These are phyloP conservation scores for Xylaria venustula DNA, from an alignment of 495 filamentous ascomycete genomes.

Conservation along the genomic window DNA sequence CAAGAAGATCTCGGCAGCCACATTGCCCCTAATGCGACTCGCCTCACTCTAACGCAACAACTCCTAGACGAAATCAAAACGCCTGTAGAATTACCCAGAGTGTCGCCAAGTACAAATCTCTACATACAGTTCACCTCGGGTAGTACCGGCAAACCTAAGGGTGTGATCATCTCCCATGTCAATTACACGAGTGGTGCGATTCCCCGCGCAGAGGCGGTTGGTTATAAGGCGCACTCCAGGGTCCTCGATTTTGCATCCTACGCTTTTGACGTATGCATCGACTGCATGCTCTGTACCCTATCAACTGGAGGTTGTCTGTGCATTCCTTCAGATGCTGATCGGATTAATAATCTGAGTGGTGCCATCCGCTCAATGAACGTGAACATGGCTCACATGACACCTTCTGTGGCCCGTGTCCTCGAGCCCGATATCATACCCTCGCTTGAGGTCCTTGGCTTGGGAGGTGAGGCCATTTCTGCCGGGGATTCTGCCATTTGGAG, in stretches of 20 bases:
- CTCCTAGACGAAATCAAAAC: constrained; percentile 6
- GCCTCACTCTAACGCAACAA: constrained; percentile 22
- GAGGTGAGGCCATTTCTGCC: constrained; percentile 40
- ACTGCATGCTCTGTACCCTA: constrained; percentile 51
- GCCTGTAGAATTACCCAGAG: constrained; percentile 18
- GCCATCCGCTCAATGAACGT: constrained; percentile 35
- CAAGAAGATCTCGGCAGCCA: constrained; percentile 30
- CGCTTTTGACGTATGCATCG: constrained; percentile 52
- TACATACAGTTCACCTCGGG: constrained; percentile 51
- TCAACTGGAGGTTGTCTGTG: constrained; percentile 61
- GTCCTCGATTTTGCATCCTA: constrained; percentile 52
- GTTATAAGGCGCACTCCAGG: constrained; percentile 37
- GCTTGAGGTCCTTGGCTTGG: constrained; percentile 39
- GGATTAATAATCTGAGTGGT: constrained; percentile 42
- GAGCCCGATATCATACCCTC: constrained; percentile 35
- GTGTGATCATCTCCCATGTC: constrained; percentile 41
- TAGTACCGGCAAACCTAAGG: constrained; percentile 49
- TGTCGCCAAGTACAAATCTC: constrained; percentile 30
- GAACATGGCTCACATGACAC: constrained; percentile 49
- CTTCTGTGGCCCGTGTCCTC: constrained; percentile 55
- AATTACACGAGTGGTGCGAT: constrained; percentile 43
- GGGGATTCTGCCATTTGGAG: constrained; percentile 41
- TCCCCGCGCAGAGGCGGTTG: constrained; percentile 38
- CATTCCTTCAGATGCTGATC: constrained; percentile 53
- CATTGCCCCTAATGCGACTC: constrained; percentile 26